Percentiles rank a stretch among this genome's conserved stretches.
Evolutionary conservation across 768 basidiomycete genomes (phyloP).

Genomic region (Porphyrellus cyaneotinctus): DNA sequence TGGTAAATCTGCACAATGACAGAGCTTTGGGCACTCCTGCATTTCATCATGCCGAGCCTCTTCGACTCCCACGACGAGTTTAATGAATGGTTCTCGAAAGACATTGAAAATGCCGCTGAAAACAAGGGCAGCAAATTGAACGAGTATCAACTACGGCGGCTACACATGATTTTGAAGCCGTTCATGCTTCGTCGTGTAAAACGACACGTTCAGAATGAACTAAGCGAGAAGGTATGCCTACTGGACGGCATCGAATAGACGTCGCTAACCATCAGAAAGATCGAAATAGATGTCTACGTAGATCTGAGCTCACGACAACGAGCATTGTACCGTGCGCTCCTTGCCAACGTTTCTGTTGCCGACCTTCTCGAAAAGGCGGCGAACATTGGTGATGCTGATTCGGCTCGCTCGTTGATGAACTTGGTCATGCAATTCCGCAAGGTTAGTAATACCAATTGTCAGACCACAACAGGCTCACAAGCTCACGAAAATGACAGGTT

Average conservation of each 20-base stretch:
- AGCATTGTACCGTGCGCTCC: conserved; percentile 80
- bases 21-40: conserved; percentile 98
- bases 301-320: conserved; percentile 93
- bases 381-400: conserved; percentile 85
- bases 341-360: conserved; percentile 91
- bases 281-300: conserved; percentile 93
- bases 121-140: conserved; percentile 90
- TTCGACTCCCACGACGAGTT: conserved; percentile 99
- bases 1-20: conserved; percentile 5
- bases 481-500: conserved; percentile 46
- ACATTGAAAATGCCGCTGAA: conserved; percentile 93
- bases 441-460: conserved; percentile 38
- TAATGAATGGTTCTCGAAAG: conserved; percentile 99
- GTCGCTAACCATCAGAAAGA: conserved; percentile 80
- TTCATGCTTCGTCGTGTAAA: conserved; percentile 99
- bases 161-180: conserved; percentile 98
- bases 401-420: conserved; percentile 95
- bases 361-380: conserved; percentile 93
- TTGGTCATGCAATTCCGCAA: conserved; percentile 99
- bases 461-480: neutral
- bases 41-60: conserved; percentile 99
- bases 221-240: conserved; percentile 85
- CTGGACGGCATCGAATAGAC: conserved; percentile 49
- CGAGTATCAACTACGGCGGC: conserved; percentile 87
- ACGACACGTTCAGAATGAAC: conserved; percentile 97